Evolutionary conservation across 164 flowering plant genomes (phyloP).

Genomic region (Magnolia officinalis): DNA sequence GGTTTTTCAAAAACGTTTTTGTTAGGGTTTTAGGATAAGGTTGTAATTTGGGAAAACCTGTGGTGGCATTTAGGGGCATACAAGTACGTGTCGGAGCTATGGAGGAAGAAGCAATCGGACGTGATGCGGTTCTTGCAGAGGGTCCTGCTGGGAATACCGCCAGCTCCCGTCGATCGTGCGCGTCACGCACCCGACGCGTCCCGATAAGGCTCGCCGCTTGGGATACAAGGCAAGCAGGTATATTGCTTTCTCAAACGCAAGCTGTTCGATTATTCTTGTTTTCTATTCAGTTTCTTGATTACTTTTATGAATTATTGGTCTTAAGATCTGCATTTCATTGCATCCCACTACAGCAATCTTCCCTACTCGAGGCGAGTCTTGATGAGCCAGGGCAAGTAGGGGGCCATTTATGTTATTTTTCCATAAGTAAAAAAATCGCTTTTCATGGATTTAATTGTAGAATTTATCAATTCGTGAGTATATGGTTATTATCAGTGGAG

Average conservation of each 20-base stretch:
- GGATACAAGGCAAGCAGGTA: slow-evolving; percentile 63
- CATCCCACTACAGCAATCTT: no score
- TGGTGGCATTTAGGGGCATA: slow-evolving; percentile 44
- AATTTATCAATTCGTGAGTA: no score
- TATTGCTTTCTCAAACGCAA: no score
- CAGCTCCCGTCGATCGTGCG: slow-evolving; percentile 51
- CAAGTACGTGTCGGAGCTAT: slow-evolving; percentile 72
- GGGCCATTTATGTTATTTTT: no score
- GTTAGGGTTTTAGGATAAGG: not conserved
- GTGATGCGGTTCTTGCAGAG: slow-evolving; percentile 80
- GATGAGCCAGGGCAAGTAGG: no score
- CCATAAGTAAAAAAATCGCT: no score
- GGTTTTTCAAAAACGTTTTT: no score
- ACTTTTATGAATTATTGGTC: not conserved
- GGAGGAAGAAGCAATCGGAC: slow-evolving; percentile 87
- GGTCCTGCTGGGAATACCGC: slow-evolving; percentile 76
- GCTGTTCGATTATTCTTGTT: not conserved
- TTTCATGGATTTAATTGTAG: no score
- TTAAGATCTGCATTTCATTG: not conserved
- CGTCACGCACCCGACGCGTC: slow-evolving; percentile 42
- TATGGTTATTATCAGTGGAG: no score
- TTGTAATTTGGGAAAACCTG: no score
- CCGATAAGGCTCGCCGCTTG: slow-evolving; percentile 46
- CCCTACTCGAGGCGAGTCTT: no score
- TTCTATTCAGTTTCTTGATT: not conserved